Percentiles rank a stretch among this genome's conserved stretches.
Evolutionary conservation across 2,329 filamentous ascomycete genomes (phyloP).

Genomic region (Penicillium psychrosexuale): DNA sequence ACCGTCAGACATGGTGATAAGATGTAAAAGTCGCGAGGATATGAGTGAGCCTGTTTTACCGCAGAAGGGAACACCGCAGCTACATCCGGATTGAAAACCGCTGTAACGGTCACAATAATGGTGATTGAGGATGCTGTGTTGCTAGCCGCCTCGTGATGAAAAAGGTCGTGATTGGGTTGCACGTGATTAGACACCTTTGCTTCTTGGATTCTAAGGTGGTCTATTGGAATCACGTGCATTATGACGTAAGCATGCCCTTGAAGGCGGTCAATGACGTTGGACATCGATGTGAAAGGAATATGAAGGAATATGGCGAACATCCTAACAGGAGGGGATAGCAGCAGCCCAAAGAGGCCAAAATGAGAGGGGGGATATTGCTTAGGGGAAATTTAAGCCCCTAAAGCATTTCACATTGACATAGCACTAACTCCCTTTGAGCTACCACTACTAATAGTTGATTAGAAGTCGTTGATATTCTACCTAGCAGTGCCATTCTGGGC

Average conservation of each 20-base stretch:
- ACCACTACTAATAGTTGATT: neutral
- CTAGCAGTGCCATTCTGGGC: neutral
- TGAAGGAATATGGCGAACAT: neutral
- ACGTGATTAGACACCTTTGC: neutral
- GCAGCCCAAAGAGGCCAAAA: no score
- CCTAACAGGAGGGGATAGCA: neutral
- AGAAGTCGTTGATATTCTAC: neutral
- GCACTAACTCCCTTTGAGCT: neutral
- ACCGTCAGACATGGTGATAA: slow-evolving; percentile 46
- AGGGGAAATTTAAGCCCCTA: neutral
- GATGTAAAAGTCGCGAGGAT: slow-evolving; percentile 23
- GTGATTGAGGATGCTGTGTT: slow-evolving; percentile 16
- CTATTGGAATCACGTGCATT: neutral
- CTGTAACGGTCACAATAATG: slow-evolving; percentile 29
- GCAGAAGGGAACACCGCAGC: slow-evolving; percentile 27
- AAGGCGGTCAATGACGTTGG: neutral
- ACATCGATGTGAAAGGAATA: neutral
- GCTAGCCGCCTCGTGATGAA: slow-evolving; percentile 24
- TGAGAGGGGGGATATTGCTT: neutral
- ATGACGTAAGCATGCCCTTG: neutral
- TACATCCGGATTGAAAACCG: slow-evolving; percentile 38
- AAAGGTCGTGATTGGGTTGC: slow-evolving; percentile 16
- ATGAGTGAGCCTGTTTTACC: slow-evolving; percentile 27
- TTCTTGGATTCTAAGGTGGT: neutral
- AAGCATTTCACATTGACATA: neutral